These are phyloP conservation scores for Tolypocladium ovalisporum DNA, from an alignment of 2,329 filamentous ascomycete genomes.

Conservation along the genomic window DNA sequence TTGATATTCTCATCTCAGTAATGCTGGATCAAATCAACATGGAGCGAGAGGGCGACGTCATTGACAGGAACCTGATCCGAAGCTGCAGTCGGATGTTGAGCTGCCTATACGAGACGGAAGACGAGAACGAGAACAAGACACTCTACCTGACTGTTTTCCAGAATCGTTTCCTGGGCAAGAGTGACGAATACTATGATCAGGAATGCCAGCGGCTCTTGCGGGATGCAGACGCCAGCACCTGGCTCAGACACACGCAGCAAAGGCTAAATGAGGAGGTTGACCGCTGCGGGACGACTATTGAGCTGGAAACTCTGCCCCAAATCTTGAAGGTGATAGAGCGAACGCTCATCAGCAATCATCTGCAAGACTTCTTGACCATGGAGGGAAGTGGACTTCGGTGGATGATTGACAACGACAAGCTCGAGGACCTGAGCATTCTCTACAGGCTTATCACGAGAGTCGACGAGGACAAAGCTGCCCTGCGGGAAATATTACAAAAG, in stretches of 20 bases:
- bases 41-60: conserved; percentile 81
- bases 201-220: conserved; percentile 68
- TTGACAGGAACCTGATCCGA: conserved; percentile 73
- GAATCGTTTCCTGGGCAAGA: conserved; percentile 60
- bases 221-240: conserved; percentile 69
- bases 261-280: conserved; percentile 72
- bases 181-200: conserved; percentile 59
- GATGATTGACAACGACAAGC: conserved; percentile 85
- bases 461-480: conserved; percentile 58
- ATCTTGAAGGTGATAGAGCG: conserved; percentile 70
- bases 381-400: conserved; percentile 73
- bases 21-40: conserved; percentile 85
- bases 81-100: conserved; percentile 86
- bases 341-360: conserved; percentile 65
- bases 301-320: conserved; percentile 58
- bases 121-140: conserved; percentile 67
- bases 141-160: conserved; percentile 82
- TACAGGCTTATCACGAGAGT: conserved; percentile 72
- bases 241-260: conserved; percentile 64
- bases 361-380: conserved; percentile 72
- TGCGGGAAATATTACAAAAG: conserved; percentile 60
- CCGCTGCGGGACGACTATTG: conserved; percentile 73
- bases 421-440: conserved; percentile 68
- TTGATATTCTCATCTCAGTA: conserved; percentile 67
- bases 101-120: conserved; percentile 69